A percentile compares a stretch with the other conserved stretches of the same genome.
phyloP scores from a whole-genome alignment of 306 rosid genomes.

The Dicorynia guianensis region DNA sequence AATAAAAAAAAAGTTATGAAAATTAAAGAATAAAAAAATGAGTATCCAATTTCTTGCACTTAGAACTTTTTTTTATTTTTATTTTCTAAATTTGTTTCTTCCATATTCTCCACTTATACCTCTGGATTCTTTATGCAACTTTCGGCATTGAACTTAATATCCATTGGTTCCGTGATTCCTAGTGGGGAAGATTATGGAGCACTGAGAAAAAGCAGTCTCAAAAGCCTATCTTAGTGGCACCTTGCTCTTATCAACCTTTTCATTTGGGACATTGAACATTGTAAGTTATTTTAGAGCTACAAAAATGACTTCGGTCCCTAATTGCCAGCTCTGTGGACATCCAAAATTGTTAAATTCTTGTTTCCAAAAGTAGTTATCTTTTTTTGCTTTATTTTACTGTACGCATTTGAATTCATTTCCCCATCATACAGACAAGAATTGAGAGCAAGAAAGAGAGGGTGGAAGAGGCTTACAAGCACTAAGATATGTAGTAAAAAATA shows the following conservation, averaged over 20 bases:
- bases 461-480: neutral
- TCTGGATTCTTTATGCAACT: slow-evolving; percentile 40
- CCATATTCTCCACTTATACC: neutral
- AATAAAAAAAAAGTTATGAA: too few species aligned
- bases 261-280: slow-evolving; percentile 10
- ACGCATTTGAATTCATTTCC: too few species aligned
- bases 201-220: slow-evolving; percentile 44
- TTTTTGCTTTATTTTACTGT: too few species aligned
- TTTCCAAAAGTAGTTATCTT: too few species aligned
- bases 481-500: neutral
- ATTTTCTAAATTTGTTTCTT: neutral
- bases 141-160: slow-evolving; percentile 41
- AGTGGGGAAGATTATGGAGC: slow-evolving; percentile 48
- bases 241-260: slow-evolving; percentile 37
- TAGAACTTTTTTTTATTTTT: neutral
- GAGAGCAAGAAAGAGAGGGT: too few species aligned
- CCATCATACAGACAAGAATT: too few species aligned
- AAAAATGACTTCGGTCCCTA: slow-evolving; percentile 14
- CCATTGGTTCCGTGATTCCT: slow-evolving; percentile 38
- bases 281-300: slow-evolving; percentile 13
- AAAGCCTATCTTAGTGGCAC: slow-evolving; percentile 30
- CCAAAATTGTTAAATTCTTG: neutral
- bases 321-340: neutral
- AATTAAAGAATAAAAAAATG: too few species aligned
- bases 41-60: too few species aligned